Base-by-base conservation (phyloP, 805 yeast genomes). In the Limtongozyma cylindracea region DNA sequence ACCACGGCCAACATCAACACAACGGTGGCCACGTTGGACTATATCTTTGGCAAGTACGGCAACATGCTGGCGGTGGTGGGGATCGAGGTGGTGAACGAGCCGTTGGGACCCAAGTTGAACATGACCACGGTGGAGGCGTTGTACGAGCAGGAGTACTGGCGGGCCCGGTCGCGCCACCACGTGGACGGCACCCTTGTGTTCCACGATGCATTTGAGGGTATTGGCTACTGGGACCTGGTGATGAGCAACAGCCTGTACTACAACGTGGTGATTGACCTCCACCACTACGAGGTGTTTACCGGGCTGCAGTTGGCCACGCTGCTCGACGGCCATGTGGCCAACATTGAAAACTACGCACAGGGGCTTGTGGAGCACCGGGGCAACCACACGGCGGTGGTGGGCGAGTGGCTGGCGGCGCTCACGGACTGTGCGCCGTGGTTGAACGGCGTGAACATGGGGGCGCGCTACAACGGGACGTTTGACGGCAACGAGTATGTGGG, bases 401-500 rank as follows among this genome's bases (percentile, higher is more conserved):
- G 94, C 28, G 94, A 80, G 49, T 82, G 84, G 76, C 22, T 76
- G 12, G 91, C 80, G 8, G 95, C 95, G 1, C 55, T 82, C 31
- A 80, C 93, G 3, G 94, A 82, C 47, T 82, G 95, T 51, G 62
- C 88, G 5, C 55, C 56, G 26, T 72, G 91, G 91, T 49, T 82
- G 21, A 82, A 82, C 36, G 94, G 95, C 38, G 82, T 72, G 11
- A 68, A 67, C 24, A 50, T 65, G 27, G 91, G 91, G 27, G 67
- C 92, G 16, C 62, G 93, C 37, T 78, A 59, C 44, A 80, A 74
- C 25, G 77, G 74, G 19, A 51, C 53, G 24, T 58, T 45, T 30
- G 54, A 45, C 28, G 32, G 39, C 21, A 36, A 46, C n/a, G 32
- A 43, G 5, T 41, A 37, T 35, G 42, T 64, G 24, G 91, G 80